A percentile compares a stretch with the other conserved stretches of the same genome.
Conservation (phyloP, 2,329 filamentous ascomycete species). For the Davidsoniella australis region DNA sequence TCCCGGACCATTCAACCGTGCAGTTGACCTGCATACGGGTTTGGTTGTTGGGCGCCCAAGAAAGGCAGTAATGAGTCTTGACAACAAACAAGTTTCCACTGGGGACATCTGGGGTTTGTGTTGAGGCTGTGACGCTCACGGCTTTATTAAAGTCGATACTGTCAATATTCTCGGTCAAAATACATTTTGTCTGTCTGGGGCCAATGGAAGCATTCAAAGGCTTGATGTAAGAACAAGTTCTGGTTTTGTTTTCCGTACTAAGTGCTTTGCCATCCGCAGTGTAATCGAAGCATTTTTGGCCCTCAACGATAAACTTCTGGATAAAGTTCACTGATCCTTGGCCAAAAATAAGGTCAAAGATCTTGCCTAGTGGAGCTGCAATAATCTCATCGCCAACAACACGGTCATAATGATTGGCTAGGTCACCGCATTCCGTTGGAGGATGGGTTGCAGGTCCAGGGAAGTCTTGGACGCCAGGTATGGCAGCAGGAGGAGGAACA, state of each 20-base stretch:
- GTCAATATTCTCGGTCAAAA: constrained; percentile 73
- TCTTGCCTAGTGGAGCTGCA: constrained; percentile 73
- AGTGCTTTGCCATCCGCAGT: constrained; percentile 72
- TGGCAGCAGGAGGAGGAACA: constrained; percentile 22
- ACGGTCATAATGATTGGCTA: constrained; percentile 65
- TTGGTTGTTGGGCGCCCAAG: constrained; percentile 74
- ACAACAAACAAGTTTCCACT: constrained; percentile 81
- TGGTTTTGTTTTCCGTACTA: constrained; percentile 54
- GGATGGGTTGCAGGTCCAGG: constrained; percentile 70
- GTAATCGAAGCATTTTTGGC: constrained; percentile 81
- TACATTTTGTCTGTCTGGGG: constrained; percentile 86
- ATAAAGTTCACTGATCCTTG: constrained; percentile 65
- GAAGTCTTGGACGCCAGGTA: constrained; percentile 43
- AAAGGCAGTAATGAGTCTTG: constrained; percentile 88
- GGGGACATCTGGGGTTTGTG: constrained; percentile 86
- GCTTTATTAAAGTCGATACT: constrained; percentile 73
- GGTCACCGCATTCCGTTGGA: constrained; percentile 73
- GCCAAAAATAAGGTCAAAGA: constrained; percentile 80
- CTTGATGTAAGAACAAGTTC: constrained; percentile 79
- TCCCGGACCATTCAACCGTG: constrained; percentile 87
- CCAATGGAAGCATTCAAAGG: constrained; percentile 71
- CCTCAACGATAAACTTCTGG: constrained; percentile 66
- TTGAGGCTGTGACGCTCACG: constrained; percentile 64
- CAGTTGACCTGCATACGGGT: constrained; percentile 80
- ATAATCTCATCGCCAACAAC: constrained; percentile 73